These are phyloP conservation scores for Gonapodya sp. DNA, from an alignment of 192 early-diverging fungal species.

Conservation along the genomic window DNA sequence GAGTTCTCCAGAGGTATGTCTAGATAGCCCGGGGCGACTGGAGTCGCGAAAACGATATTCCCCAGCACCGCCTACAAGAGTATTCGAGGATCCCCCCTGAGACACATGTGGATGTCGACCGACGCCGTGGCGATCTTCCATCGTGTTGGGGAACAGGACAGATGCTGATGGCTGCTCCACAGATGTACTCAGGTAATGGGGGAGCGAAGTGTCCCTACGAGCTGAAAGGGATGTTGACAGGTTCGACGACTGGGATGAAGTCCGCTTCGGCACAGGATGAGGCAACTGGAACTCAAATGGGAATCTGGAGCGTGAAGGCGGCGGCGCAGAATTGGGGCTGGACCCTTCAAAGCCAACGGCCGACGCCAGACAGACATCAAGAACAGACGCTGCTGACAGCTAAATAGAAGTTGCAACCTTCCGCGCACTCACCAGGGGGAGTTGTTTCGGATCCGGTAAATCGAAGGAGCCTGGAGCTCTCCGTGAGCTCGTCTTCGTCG, in stretches of 20 bases:
- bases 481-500: background rate
- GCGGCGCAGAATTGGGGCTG: background rate
- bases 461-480: background rate
- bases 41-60: too few relatives aligned
- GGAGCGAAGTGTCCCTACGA: background rate
- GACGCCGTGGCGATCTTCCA: background rate
- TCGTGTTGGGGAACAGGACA: background rate
- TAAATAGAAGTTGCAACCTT: too few relatives aligned
- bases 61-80: background rate
- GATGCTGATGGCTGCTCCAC: background rate
- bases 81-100: background rate
- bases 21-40: too few relatives aligned
- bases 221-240: background rate
- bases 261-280: background rate
- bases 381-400: too few relatives aligned
- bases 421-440: background rate
- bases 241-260: background rate
- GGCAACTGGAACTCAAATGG: background rate
- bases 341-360: too few relatives aligned
- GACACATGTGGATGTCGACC: background rate
- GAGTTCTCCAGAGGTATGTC: too few relatives aligned
- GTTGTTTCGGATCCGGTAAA: background rate
- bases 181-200: background rate
- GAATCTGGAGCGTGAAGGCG: background rate
- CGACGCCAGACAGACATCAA: too few relatives aligned